A percentile compares a stretch with the other conserved stretches of the same genome.
These are phyloP conservation scores for Sclerotinia nivalis DNA, from an alignment of 2,329 filamentous ascomycete genomes.

Conservation along the genomic window DNA sequence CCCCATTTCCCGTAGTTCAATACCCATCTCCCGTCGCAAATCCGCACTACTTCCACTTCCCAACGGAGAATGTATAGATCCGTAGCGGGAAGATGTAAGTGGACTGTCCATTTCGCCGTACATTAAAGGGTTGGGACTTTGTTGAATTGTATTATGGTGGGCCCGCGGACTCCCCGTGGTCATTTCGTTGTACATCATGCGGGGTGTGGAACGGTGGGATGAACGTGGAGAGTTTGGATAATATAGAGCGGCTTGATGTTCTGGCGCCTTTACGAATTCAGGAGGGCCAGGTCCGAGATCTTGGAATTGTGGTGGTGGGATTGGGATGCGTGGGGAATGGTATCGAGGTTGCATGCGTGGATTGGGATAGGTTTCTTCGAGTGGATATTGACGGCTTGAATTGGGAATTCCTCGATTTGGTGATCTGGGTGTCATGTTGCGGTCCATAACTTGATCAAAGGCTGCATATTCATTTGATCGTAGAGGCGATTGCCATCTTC, in stretches of 20 bases:
- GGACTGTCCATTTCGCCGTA: conserved; percentile 18
- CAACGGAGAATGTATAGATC: conserved; percentile 10
- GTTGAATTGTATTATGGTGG: not conserved
- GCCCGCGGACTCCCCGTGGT: not conserved
- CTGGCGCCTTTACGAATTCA: not conserved
- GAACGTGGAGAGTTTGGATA: not conserved
- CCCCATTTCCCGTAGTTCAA: not conserved
- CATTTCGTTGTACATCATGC: conserved; percentile 18
- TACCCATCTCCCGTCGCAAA: not conserved
- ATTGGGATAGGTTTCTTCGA: not conserved
- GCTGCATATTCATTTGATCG: not conserved
- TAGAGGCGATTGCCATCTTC: not conserved
- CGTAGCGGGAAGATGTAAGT: conserved; percentile 18
- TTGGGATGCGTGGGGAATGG: not conserved
- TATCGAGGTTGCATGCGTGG: not conserved
- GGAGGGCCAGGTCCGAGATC: conserved; percentile 7
- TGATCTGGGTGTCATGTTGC: not conserved
- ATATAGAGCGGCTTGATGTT: not conserved
- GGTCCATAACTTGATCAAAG: not conserved
- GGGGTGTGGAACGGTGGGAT: not conserved
- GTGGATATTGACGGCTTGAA: not conserved
- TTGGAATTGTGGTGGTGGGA: conserved; percentile 8
- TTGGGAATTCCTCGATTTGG: not conserved
- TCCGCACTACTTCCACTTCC: not conserved
- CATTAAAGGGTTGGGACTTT: conserved; percentile 10